Base-by-base conservation (phyloP, 192 early-diverging fungal species). In the Backusella australiensis region DNA sequence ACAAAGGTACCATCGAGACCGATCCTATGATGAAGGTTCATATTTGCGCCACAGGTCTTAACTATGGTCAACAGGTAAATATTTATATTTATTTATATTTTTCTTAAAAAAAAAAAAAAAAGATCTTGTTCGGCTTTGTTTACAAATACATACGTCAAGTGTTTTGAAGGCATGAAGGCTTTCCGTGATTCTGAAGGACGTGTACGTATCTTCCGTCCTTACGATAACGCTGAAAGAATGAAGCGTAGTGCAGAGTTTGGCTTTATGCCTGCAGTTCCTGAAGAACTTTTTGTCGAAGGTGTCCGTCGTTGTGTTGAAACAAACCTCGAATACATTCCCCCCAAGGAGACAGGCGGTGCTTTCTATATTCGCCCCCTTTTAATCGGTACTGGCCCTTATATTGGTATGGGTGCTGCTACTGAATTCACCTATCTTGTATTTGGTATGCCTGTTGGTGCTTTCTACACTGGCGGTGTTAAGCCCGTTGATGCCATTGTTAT, bases 101-200 rank as follows among this genome's bases (percentile, higher is more conserved):
- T 38, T 38, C 9, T 38, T 8, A 6, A 38, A 38, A 38, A n/a
- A 49, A 38, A 38, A 38, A n/a, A 49, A n/a, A 49, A 19, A 49
- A 26, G 46, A 44, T 36, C 12, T 71, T 23, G 14, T 17, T n/a
- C 17, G 32, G n/a, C 15, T 72, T 17, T 71, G 14, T 42, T 46
- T 71, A 46, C 11, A 26, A 23, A 52, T 34, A 19, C 71, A 15
- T 77, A 49, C 3, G 42, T 34, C 8, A 65, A 87, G 86, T 92
- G 90, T 76, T 94, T 94, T 77, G 93, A 94, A 84, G 93, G 93
- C n/a, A 78, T 94, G 74, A 94, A 94, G 76, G 92, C 93, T 0
- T 94, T 91, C 85, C 78, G 90, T 12, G 85, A 87, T 84, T 84
- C 86, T 49, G 87, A 93, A 69, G 91, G 89, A 34, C 88, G 88